Evolutionary conservation across 2,329 filamentous ascomycete genomes (phyloP), one percentile per base, ranked within the genome.

Genomic region (Exophiala bonariae): DNA sequence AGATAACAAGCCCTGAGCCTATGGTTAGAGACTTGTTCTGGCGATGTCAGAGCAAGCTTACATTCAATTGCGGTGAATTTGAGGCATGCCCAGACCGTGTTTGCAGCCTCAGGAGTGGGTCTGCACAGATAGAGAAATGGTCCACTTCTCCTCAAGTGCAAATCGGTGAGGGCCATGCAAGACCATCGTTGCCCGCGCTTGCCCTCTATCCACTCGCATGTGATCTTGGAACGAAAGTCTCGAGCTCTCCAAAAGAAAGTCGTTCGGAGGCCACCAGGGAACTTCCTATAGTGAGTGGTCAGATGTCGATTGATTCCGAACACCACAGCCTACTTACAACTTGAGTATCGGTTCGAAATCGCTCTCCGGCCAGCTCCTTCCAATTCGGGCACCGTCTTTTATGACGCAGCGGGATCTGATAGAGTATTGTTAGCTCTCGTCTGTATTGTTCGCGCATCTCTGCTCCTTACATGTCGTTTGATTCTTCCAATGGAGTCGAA

Each of bases 1-100:
- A 81, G 1, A 80, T 59, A 3, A 79, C 75, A 73, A 82, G 75
- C 38, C 70, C 75, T 79, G 36, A 3, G 22, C 10, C 22, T 23
- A 23, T 26, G 23, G 23, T 47, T 18, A 30, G 22, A 17, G 9
- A 26, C 47, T 30, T 36, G 38, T 22, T 47, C 36, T 20, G 36
- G 32, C 50, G 43, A 18, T 22, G 51, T 22, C 8, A 20, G 30
- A 28, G 11, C 14, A 23, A 13, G 59, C 64, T 43, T 66, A 78
- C 78, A 67, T 62, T 83, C 80, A 46, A 80, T 76, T 3, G 73
- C 65, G 4, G 67, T 66, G 60, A 82, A 83, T 23, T 76, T 74
- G 10, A 83, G 63, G 41, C 69, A 72, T 2, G 76, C 72, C 79
- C 79, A 82, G 5, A 78, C 57, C 5, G 49, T 52, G 31, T 48